phyloP scores from a whole-genome alignment of 805 yeast genomes.

The Starmerella bombi region DNA sequence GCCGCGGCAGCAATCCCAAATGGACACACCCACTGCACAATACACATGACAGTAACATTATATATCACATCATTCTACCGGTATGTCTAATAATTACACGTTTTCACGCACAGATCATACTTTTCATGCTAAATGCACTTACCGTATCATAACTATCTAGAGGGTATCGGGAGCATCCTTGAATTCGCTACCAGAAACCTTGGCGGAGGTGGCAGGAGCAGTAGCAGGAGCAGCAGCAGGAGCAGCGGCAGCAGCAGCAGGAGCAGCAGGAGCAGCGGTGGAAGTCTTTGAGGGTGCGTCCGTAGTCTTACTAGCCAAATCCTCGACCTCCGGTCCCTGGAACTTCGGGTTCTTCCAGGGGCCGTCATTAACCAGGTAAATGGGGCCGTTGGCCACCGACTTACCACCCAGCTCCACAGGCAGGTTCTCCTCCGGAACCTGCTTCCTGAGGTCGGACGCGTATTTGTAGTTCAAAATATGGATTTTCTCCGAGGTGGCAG shows the following conservation, averaged over 20 bases:
- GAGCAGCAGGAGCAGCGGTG: background rate
- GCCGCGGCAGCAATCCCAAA: too few species aligned
- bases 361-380: conserved; percentile 79
- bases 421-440: conserved; percentile 84
- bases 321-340: conserved; percentile 79
- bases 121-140: too few species aligned
- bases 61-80: too few species aligned
- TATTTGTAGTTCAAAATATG: conserved; percentile 72
- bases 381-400: conserved; percentile 51
- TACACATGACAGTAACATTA: too few species aligned
- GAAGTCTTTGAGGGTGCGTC: too few species aligned
- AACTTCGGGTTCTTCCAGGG: conserved; percentile 90
- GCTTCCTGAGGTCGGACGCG: conserved; percentile 71
- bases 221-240: conserved; percentile 1
- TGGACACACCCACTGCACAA: too few species aligned
- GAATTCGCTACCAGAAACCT: background rate
- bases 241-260: conserved; percentile 1
- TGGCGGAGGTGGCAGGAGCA: conserved; percentile 7
- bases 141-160: too few species aligned
- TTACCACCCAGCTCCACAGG: conserved; percentile 85
- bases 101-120: too few species aligned
- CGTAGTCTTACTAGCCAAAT: background rate
- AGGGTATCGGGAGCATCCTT: conserved; percentile 4
- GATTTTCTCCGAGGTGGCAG: conserved; percentile 92
- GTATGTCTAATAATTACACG: too few species aligned